phyloP scores from a whole-genome alignment of 1,139 yeast genomes.

The Taphrina communis region DNA sequence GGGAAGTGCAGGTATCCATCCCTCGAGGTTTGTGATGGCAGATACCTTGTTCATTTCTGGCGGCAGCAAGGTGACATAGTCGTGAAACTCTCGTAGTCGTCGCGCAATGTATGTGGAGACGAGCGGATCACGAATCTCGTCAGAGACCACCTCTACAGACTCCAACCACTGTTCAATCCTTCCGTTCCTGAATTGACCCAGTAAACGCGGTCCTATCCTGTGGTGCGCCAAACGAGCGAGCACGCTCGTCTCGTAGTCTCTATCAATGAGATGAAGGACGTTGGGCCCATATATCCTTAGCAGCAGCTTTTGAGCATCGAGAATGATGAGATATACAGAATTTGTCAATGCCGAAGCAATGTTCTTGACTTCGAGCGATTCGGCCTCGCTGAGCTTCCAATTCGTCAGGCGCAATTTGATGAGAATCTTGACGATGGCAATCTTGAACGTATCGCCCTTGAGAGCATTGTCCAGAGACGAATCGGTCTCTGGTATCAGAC shows the following conservation, averaged over 20 bases:
- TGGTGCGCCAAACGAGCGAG: conserved; percentile 74
- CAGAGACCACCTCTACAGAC: conserved; percentile 72
- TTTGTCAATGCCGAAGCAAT: conserved; percentile 82
- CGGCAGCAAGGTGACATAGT: conserved; percentile 69
- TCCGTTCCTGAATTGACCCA: conserved; percentile 90
- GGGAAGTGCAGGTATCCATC: conserved; percentile 68
- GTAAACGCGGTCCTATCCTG: conserved; percentile 83
- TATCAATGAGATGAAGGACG: conserved; percentile 82
- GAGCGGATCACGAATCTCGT: conserved; percentile 74
- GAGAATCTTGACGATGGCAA: conserved; percentile 32
- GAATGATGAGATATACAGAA: conserved; percentile 71
- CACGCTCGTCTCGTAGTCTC: conserved; percentile 76
- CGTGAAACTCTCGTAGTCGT: conserved; percentile 93
- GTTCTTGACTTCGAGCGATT: conserved; percentile 37
- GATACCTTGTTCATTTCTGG: conserved; percentile 65
- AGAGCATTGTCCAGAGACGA: conserved; percentile 23
- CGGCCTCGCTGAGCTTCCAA: conserved; percentile 37
- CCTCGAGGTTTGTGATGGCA: conserved; percentile 62
- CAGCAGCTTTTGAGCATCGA: conserved; percentile 54
- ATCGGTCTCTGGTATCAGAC: conserved; percentile 38
- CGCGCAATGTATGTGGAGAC: conserved; percentile 86
- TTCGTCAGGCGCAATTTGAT: conserved; percentile 33
- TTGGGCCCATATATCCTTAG: conserved; percentile 90
- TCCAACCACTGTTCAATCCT: conserved; percentile 90
- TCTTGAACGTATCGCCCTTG: conserved; percentile 31